These are phyloP conservation scores for Babesia bovis DNA, from an alignment of 169 alveolate species.

Conservation along the genomic window DNA sequence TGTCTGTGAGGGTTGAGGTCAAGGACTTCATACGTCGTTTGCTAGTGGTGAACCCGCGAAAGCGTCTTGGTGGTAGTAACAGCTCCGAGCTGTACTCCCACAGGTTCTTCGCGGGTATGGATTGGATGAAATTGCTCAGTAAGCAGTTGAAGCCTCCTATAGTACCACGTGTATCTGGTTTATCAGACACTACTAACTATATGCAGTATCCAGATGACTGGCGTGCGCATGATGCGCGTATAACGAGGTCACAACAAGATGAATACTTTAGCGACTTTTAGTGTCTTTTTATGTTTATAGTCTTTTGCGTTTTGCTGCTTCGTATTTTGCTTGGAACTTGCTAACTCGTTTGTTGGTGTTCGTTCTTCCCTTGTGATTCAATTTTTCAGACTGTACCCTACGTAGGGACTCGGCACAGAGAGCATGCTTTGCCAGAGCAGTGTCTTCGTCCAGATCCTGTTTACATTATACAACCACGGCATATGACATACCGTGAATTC, in stretches of 20 bases:
- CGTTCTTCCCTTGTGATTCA: constrained; percentile 8
- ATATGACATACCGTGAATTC: constrained; percentile 36
- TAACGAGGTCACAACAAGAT: constrained; percentile 21
- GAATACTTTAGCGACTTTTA: constrained; percentile 41
- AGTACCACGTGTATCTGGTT: constrained; percentile 70
- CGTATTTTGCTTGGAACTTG: constrained; percentile 33
- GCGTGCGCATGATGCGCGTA: constrained; percentile 12
- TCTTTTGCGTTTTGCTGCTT: constrained; percentile 34
- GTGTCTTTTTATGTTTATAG: not conserved
- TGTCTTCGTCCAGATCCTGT: constrained; percentile 32
- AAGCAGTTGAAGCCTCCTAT: constrained; percentile 76
- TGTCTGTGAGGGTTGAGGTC: constrained; percentile 59
- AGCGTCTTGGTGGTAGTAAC: constrained; percentile 79
- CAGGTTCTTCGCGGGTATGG: constrained; percentile 77
- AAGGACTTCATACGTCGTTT: constrained; percentile 77
- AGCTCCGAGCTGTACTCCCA: constrained; percentile 79
- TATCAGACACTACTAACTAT: constrained; percentile 68
- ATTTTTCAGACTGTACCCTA: constrained; percentile 16
- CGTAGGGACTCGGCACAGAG: constrained; percentile 45
- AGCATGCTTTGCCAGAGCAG: constrained; percentile 32
- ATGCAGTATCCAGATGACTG: constrained; percentile 62
- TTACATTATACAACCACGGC: not conserved
- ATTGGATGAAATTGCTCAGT: constrained; percentile 74
- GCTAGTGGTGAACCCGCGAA: constrained; percentile 81
- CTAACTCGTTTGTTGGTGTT: constrained; percentile 9